A percentile compares a stretch with the other conserved stretches of the same genome.
These are phyloP conservation scores for Stephania cephalantha DNA, from an alignment of 164 flowering plant genomes.

Conservation along the genomic window DNA sequence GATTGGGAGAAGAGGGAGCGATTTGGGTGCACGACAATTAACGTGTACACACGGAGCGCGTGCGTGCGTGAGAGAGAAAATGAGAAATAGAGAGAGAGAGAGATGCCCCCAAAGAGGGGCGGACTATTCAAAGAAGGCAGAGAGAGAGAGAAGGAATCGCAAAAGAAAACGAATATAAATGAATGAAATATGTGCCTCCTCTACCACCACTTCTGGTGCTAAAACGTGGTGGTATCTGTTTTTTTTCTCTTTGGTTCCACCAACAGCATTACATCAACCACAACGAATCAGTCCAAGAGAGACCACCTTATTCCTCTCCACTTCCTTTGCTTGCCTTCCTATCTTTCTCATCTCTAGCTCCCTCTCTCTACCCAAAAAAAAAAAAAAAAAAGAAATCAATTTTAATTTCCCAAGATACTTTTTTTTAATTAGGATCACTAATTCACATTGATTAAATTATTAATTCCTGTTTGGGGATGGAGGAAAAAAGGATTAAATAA, in stretches of 20 bases:
- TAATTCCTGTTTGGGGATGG: not conserved
- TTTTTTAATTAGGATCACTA: not conserved
- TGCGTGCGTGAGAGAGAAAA: constrained; percentile 8
- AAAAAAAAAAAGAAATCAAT: not conserved
- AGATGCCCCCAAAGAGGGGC: constrained; percentile 20
- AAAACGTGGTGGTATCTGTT: no score
- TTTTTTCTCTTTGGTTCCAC: not conserved
- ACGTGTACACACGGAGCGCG: constrained; percentile 29
- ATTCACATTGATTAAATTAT: not conserved
- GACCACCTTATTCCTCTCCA: constrained; percentile 27
- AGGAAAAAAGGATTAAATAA: not conserved
- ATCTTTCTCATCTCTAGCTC: constrained; percentile 21
- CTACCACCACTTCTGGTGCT: not conserved
- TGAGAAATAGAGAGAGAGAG: not conserved
- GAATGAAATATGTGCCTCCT: not conserved
- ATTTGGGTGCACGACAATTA: constrained; percentile 23
- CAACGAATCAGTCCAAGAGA: constrained; percentile 57
- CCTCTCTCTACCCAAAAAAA: no score
- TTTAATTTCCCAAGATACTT: not conserved
- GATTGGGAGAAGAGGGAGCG: constrained; percentile 7
- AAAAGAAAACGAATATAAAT: constrained; percentile 7
- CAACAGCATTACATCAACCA: not conserved
- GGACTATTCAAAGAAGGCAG: constrained; percentile 32
- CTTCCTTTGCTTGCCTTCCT: constrained; percentile 18
- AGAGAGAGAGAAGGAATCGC: constrained; percentile 3